Conservation (phyloP, 768 basidiomycete genomes). For the Trametes maxima region DNA sequence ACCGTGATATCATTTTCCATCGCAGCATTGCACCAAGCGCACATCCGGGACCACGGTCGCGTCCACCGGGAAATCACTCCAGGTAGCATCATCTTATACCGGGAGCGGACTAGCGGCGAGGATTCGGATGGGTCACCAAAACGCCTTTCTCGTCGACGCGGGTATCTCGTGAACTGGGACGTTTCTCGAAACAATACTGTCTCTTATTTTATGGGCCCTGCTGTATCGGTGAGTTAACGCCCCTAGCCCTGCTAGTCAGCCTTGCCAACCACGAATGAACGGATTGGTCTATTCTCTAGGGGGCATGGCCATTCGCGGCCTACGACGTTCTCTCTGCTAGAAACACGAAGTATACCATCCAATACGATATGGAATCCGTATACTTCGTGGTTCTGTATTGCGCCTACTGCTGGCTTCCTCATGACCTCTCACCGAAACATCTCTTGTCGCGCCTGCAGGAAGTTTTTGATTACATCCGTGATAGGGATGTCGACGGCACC, state of each 20-base stretch:
- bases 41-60: neutral
- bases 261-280: neutral
- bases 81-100: conserved; percentile 12
- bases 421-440: neutral
- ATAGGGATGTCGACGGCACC: too few species aligned
- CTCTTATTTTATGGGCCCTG: neutral
- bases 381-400: conserved; percentile 18
- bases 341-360: neutral
- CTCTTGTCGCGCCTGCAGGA: neutral
- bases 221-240: neutral
- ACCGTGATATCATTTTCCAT: too few species aligned
- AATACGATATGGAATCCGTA: conserved; percentile 17
- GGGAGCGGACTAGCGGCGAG: neutral
- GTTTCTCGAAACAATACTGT: neutral
- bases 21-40: neutral
- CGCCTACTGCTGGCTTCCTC: neutral
- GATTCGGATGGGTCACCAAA: neutral
- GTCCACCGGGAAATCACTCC: conserved; percentile 13
- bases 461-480: neutral
- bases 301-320: too few species aligned
- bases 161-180: conserved; percentile 18
- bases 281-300: conserved; percentile 2
- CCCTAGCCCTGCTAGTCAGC: neutral
- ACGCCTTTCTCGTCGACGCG: too few species aligned
- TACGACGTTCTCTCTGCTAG: too few species aligned